phyloP scores from a whole-genome alignment of 768 basidiomycete species.

The Chalciporus sphaerocephalus region DNA sequence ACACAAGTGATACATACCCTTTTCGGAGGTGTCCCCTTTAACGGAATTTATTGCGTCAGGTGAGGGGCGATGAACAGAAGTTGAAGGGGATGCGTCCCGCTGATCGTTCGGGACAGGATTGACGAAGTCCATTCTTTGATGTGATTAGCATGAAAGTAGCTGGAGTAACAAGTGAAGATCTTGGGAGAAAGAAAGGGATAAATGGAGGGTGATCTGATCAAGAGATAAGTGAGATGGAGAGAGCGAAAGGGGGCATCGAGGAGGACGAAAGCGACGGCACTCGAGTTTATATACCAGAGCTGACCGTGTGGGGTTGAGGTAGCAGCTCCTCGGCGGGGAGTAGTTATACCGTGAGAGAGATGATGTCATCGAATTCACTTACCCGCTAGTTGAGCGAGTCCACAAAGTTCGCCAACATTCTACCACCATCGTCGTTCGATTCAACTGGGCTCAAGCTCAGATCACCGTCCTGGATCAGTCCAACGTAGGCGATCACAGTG shows the following conservation, averaged over 20 bases:
- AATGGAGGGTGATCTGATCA: too few species aligned
- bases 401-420: too few species aligned
- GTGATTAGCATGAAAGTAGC: too few species aligned
- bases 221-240: too few species aligned
- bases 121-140: constrained; percentile 1
- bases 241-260: not conserved
- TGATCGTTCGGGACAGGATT: not conserved
- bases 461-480: too few species aligned
- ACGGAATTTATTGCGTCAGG: not conserved
- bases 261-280: not conserved
- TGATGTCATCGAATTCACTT: constrained; percentile 4
- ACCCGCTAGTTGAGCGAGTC: too few species aligned
- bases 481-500: too few species aligned
- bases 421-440: too few species aligned
- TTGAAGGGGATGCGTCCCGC: not conserved
- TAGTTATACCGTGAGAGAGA: constrained; percentile 2
- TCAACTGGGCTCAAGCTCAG: too few species aligned
- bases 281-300: not conserved
- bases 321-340: not conserved
- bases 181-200: not conserved
- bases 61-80: not conserved
- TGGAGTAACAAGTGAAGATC: not conserved
- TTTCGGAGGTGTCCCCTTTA: constrained; percentile 5
- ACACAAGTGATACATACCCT: constrained; percentile 18
- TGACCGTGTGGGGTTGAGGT: not conserved